Evolutionary conservation across 768 basidiomycete species (phyloP), one percentile per base, ranked within the genome.

Genomic region (Kwoniella botswanensis): DNA sequence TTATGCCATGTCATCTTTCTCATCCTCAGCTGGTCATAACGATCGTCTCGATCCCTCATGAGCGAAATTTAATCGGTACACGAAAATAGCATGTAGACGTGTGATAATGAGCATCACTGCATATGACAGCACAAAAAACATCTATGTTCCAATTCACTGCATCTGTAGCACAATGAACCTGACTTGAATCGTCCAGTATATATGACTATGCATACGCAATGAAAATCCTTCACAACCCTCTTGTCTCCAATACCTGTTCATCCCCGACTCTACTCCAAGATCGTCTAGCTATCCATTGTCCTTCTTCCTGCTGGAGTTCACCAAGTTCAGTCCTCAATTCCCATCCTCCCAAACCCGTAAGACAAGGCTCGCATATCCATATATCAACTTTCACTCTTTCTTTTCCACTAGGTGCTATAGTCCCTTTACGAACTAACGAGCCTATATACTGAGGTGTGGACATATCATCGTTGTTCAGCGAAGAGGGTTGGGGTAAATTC

Each of bases 321-420:
- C 79, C 77, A 3, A 72, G 74, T 63, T 80, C 90, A 64, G 89
- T 89, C 75, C 91, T 90, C 11, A 92, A 74, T 52, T 84, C 85
- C 93, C 93, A 96, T 4, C 88, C 87, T 41, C 87, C 87, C 17
- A 93, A 84, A 13, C 84, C 84, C 79, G 92, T 91, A 24, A 86
- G 85, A 13, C 92, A 92, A 41, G 92, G 88, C 53, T 87, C 87
- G 13, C 86, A 83, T 11, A 89, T 85, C 86, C 89, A 91, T 2
- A 93, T 81, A 60, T 85, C 87, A 1, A 88, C 86, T 22, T 84
- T 82, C 21, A 92, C 70, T 0, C 79, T 82, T 13, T 82, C 79
- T 2, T 85, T 82, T 68, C 87, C 84, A 5, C 86, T 84, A 12
- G 92, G 89, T 22, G 82, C 65, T 41, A 94, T 82, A 4, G 81